Conservation (phyloP, 2,329 filamentous ascomycete genomes). For the Colletotrichum abscissum region DNA sequence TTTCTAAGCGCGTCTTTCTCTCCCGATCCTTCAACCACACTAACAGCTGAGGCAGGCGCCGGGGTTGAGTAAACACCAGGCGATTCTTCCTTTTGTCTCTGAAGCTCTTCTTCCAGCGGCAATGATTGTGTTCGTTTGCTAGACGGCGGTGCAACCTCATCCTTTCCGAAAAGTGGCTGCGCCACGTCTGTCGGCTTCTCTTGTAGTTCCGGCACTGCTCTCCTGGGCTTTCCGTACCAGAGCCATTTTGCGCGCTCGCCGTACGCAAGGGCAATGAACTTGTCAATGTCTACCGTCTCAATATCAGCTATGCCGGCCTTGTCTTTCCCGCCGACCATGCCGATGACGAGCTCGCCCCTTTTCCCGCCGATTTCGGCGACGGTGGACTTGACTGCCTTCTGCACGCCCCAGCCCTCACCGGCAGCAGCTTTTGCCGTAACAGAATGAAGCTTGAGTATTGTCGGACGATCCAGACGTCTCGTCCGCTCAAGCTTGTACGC, state of each 20-base stretch:
- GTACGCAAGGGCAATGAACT: conserved; percentile 80
- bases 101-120: conserved; percentile 63
- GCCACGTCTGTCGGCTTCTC: conserved; percentile 59
- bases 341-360: conserved; percentile 92
- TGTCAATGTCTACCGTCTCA: conserved; percentile 90
- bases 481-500: conserved; percentile 83
- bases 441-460: conserved; percentile 82
- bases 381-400: conserved; percentile 93
- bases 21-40: conserved; percentile 57
- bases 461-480: conserved; percentile 83
- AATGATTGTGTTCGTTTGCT: conserved; percentile 62
- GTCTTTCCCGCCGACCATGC: conserved; percentile 88
- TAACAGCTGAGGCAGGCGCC: conserved; percentile 58
- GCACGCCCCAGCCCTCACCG: conserved; percentile 91
- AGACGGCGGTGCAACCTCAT: conserved; percentile 56
- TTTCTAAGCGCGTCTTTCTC: conserved; percentile 71
- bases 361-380: conserved; percentile 94
- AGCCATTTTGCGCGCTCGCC: conserved; percentile 93
- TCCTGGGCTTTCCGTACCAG: conserved; percentile 90
- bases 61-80: conserved; percentile 54
- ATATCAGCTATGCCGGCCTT: conserved; percentile 92
- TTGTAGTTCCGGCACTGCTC: conserved; percentile 62
- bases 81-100: conserved; percentile 58
- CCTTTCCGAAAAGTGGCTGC: conserved; percentile 65
- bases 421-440: conserved; percentile 91